Conservation (phyloP, 305 asterid species). For the Solanum hybrid region DNA sequence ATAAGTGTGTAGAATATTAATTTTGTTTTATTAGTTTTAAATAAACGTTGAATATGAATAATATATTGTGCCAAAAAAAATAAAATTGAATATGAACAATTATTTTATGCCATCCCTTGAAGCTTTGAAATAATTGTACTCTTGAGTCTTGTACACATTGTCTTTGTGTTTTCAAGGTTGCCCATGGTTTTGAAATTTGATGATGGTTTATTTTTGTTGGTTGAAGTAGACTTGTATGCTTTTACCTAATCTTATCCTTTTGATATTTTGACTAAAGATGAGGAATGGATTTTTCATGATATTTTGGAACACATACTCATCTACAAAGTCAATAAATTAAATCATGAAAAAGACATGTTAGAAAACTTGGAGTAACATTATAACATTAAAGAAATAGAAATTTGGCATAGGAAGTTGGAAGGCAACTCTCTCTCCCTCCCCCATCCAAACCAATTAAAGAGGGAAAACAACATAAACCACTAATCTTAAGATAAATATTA, state of each 20-base stretch:
- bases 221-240: background rate
- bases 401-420: background rate
- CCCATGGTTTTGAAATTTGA: slow-evolving; percentile 9
- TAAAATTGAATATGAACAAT: background rate
- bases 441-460: background rate
- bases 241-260: slow-evolving; percentile 8
- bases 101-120: background rate
- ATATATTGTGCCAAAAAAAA: background rate
- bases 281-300: background rate
- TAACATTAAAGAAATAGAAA: background rate
- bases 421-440: background rate
- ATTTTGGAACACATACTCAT: background rate
- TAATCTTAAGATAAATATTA: background rate
- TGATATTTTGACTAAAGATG: background rate
- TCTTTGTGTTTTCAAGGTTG: background rate
- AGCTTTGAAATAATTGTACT: background rate
- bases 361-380: background rate
- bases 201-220: background rate
- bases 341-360: background rate
- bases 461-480: background rate
- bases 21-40: background rate
- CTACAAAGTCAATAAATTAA: background rate
- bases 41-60: background rate
- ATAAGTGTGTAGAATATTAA: background rate
- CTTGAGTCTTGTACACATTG: background rate